These are phyloP conservation scores for Leptodontidium sp. DNA, from an alignment of 2,329 filamentous ascomycete genomes.

Conservation along the genomic window DNA sequence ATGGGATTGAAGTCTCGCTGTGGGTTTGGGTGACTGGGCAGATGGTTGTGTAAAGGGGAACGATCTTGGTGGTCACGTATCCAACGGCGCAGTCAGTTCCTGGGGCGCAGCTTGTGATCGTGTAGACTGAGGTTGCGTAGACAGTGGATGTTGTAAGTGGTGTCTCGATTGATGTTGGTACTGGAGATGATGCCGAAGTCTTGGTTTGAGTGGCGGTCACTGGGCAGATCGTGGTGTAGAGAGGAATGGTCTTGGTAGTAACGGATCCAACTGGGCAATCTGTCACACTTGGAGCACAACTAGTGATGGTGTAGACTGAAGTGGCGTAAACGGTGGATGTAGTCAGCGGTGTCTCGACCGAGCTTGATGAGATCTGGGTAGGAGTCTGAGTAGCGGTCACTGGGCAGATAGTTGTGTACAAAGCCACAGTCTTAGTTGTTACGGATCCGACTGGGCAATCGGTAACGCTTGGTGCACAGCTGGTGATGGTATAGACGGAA, in stretches of 20 bases:
- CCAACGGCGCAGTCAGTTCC: slow-evolving; percentile 2
- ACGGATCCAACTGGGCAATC: slow-evolving; percentile 21
- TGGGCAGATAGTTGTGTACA: slow-evolving; percentile 17
- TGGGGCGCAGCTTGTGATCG: slow-evolving; percentile 14
- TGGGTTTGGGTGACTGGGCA: slow-evolving; percentile 15
- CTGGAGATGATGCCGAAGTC: background rate
- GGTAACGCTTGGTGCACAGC: slow-evolving; percentile 11
- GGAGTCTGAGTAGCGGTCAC: background rate
- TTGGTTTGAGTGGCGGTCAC: slow-evolving; percentile 5
- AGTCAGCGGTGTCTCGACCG: background rate
- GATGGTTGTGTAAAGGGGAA: slow-evolving; percentile 19
- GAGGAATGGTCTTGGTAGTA: slow-evolving; percentile 16
- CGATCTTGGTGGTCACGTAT: slow-evolving; percentile 9
- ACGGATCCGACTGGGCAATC: slow-evolving; percentile 22
- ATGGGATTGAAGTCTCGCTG: background rate
- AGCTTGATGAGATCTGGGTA: background rate
- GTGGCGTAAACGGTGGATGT: slow-evolving; percentile 20
- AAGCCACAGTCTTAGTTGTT: slow-evolving; percentile 16
- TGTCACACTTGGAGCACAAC: slow-evolving; percentile 12
- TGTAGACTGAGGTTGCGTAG: slow-evolving; percentile 6
- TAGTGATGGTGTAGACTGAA: slow-evolving; percentile 10
- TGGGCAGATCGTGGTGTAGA: slow-evolving; percentile 17
- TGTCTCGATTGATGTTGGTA: background rate
- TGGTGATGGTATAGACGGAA: slow-evolving; percentile 7
- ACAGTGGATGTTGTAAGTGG: slow-evolving; percentile 17